Evolutionary conservation across 495 filamentous ascomycete genomes (phyloP).

Genomic region (Aspergillus sparsus): DNA sequence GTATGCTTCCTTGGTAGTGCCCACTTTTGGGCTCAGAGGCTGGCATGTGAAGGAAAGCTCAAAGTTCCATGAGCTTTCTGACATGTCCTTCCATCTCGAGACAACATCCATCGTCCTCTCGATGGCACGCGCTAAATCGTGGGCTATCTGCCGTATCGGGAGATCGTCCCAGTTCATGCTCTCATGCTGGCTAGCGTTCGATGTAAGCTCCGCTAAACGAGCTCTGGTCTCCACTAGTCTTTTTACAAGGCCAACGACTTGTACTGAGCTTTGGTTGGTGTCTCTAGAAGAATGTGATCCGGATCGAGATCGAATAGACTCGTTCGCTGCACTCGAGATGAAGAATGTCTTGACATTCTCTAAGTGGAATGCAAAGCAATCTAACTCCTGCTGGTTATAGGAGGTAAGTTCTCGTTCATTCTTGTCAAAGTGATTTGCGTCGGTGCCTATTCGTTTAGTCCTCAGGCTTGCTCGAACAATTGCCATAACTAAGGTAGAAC

Average conservation of each 20-base stretch:
- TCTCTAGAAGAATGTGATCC: slow-evolving; percentile 8
- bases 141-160: slow-evolving; percentile 33
- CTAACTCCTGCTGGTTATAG: slow-evolving; percentile 44
- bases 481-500: slow-evolving; percentile 49
- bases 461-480: slow-evolving; percentile 48
- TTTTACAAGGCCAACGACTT: slow-evolving; percentile 4
- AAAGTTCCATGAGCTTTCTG: slow-evolving; percentile 18
- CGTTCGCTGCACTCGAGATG: slow-evolving; percentile 3
- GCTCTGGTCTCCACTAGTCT: slow-evolving; percentile 32
- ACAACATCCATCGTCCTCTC: slow-evolving; percentile 38
- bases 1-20: slow-evolving; percentile 19
- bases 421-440: slow-evolving; percentile 32
- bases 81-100: slow-evolving; percentile 29
- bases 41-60: slow-evolving; percentile 28
- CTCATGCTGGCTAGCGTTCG: slow-evolving; percentile 7
- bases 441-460: slow-evolving; percentile 39
- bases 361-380: slow-evolving; percentile 47
- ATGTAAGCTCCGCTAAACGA: slow-evolving; percentile 33
- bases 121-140: slow-evolving; percentile 31
- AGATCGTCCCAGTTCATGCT: slow-evolving; percentile 36
- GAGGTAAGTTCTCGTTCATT: slow-evolving; percentile 28
- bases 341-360: slow-evolving; percentile 33
- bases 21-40: neutral
- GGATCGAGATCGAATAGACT: slow-evolving; percentile 15
- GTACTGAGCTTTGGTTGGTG: slow-evolving; percentile 11